phyloP scores from a whole-genome alignment of 139 green algal genomes.

The Coelastrella sp. region DNA sequence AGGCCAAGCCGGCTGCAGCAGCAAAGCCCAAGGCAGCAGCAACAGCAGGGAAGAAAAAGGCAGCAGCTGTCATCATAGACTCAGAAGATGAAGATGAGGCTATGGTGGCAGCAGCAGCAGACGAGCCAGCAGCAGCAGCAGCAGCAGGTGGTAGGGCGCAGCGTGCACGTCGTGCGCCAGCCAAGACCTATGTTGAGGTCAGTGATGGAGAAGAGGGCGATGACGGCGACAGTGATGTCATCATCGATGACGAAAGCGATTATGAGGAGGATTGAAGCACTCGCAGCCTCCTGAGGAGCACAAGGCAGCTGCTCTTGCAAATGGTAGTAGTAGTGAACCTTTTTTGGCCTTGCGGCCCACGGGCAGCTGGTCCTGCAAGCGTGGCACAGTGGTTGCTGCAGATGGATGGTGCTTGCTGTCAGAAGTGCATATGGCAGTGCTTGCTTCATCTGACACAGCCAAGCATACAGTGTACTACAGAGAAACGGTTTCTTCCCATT shows the following conservation, averaged over 20 bases:
- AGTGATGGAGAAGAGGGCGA: constrained; percentile 1
- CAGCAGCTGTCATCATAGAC: constrained; percentile 12
- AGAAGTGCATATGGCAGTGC: too few species aligned
- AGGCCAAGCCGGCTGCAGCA: constrained; percentile 9
- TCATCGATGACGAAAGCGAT: constrained; percentile 15
- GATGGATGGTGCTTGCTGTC: too few species aligned
- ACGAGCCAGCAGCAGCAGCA: not conserved
- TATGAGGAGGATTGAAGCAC: not conserved
- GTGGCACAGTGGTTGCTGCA: too few species aligned
- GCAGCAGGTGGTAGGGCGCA: constrained; percentile 38
- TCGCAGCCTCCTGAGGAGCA: too few species aligned
- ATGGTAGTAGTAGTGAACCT: too few species aligned
- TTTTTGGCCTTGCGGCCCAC: too few species aligned
- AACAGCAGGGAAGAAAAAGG: not conserved
- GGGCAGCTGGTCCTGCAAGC: too few species aligned
- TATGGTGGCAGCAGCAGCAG: not conserved
- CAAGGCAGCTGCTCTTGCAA: too few species aligned
- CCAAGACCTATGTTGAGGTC: constrained; percentile 40
- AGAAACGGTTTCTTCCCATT: too few species aligned
- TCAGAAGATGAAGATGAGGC: not conserved
- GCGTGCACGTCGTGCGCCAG: constrained; percentile 41
- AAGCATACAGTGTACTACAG: too few species aligned
- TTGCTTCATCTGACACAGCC: too few species aligned
- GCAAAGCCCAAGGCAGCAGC: constrained; percentile 15
- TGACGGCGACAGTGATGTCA: not conserved